These are phyloP conservation scores for Coemansia sp. DNA, from an alignment of 192 early-diverging fungal genomes.

Conservation along the genomic window DNA sequence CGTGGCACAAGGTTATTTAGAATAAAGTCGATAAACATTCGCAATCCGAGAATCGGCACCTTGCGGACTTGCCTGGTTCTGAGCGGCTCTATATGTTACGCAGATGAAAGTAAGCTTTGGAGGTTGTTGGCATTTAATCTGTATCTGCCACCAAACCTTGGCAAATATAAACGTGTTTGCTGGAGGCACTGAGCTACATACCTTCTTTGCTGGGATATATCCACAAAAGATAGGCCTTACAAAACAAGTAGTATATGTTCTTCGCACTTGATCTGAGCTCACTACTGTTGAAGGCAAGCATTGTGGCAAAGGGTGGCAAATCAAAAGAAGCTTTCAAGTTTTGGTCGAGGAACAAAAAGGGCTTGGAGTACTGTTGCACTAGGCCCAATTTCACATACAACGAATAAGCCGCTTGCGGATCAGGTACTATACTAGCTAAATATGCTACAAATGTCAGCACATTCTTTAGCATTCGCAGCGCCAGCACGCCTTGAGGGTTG, in stretches of 20 bases:
- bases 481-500: conserved; percentile 50
- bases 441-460: conserved; percentile 16
- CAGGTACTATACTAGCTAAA: conserved; percentile 33
- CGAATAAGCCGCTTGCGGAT: conserved; percentile 24
- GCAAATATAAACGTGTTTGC: background rate
- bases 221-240: conserved; percentile 41
- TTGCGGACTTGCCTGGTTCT: conserved; percentile 17
- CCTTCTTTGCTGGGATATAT: conserved; percentile 35
- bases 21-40: conserved; percentile 31
- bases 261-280: conserved; percentile 22
- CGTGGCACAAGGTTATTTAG: conserved; percentile 32
- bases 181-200: conserved; percentile 2
- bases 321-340: conserved; percentile 1
- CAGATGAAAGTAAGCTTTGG: background rate
- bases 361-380: conserved; percentile 4
- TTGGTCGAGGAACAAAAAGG: conserved; percentile 21
- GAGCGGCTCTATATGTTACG: conserved; percentile 17
- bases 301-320: conserved; percentile 29
- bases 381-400: conserved; percentile 23
- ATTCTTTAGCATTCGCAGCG: conserved; percentile 36
- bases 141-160: too few species aligned
- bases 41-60: conserved; percentile 34
- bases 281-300: conserved; percentile 15
- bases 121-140: background rate
- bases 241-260: conserved; percentile 25